Conservation (phyloP, 2,329 filamentous ascomycete species). For the Cercospora citrullina region DNA sequence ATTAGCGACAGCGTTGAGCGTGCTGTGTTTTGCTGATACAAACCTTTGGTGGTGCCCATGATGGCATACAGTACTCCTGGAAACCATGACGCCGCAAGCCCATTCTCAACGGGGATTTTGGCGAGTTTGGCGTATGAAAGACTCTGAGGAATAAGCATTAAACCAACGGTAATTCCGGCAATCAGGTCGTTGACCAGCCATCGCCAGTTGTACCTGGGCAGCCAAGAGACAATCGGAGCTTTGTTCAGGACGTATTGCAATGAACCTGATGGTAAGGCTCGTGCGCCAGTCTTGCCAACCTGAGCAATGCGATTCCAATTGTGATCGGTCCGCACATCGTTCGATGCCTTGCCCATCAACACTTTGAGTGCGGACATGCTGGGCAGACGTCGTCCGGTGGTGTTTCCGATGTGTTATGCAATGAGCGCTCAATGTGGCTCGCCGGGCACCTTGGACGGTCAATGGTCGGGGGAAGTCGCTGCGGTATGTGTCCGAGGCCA, state of each 20-base stretch:
- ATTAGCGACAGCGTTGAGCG: not conserved
- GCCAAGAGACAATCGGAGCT: conserved; percentile 62
- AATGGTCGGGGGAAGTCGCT: not conserved
- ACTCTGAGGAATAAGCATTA: conserved; percentile 58
- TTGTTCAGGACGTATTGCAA: conserved; percentile 61
- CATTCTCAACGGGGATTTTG: conserved; percentile 61
- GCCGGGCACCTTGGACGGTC: not conserved
- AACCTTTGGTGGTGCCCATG: conserved; percentile 63
- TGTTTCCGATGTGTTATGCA: not conserved
- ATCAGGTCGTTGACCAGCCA: conserved; percentile 64
- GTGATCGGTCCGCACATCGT: conserved; percentile 27
- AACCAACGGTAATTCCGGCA: conserved; percentile 59
- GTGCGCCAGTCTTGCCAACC: conserved; percentile 38
- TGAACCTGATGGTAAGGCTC: conserved; percentile 53
- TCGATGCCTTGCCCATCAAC: conserved; percentile 18
- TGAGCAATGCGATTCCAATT: conserved; percentile 34
- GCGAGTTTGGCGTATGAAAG: conserved; percentile 65
- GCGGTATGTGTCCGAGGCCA: not conserved
- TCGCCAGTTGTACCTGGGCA: conserved; percentile 60
- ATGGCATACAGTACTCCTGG: conserved; percentile 59
- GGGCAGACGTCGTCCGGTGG: not conserved
- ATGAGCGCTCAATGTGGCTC: not conserved
- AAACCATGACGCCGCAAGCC: conserved; percentile 61
- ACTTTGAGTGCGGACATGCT: conserved; percentile 10
- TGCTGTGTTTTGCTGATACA: not conserved